Percentiles rank a stretch among this genome's conserved stretches.
phyloP scores from a whole-genome alignment of 768 basidiomycete genomes.

The Lactarius evosmus region DNA sequence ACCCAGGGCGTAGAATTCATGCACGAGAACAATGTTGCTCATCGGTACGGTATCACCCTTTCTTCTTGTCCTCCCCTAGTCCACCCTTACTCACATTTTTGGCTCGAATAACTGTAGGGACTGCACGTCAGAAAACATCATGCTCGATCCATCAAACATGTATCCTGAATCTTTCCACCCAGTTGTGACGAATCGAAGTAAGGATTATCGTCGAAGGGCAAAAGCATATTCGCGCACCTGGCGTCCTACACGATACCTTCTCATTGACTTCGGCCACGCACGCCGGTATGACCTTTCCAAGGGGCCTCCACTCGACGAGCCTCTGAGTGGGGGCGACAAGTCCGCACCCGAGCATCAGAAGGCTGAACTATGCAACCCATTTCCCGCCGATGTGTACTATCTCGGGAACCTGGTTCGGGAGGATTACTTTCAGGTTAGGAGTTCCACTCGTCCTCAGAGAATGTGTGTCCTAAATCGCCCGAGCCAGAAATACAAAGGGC shows the following conservation, averaged over 20 bases:
- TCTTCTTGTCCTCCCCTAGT: not conserved
- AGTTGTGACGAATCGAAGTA: not conserved
- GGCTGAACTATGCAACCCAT: conserved; percentile 24
- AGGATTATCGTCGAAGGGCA: conserved; percentile 12
- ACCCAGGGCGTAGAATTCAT: conserved; percentile 18
- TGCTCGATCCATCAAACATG: conserved; percentile 22
- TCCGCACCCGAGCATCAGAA: conserved; percentile 31
- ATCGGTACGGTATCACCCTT: conserved; percentile 10
- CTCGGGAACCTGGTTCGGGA: conserved; percentile 30
- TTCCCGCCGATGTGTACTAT: conserved; percentile 31
- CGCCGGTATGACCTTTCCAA: conserved; percentile 23
- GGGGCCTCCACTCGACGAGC: conserved; percentile 21
- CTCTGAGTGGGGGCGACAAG: conserved; percentile 31
- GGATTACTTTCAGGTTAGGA: conserved; percentile 21
- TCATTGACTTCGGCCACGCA: conserved; percentile 36
- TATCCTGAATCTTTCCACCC: conserved; percentile 24
- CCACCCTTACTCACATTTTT: not conserved
- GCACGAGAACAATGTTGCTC: conserved; percentile 24
- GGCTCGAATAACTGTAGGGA: conserved; percentile 2
- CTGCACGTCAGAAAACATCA: conserved; percentile 17
- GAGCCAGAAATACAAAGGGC: conserved; percentile 16
- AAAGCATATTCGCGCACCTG: conserved; percentile 29
- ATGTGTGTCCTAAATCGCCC: not conserved
- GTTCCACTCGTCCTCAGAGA: not conserved
- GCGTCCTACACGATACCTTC: conserved; percentile 30